Evolutionary conservation across 164 flowering plant species (phyloP).

Genomic region (Vitis riparia): DNA sequence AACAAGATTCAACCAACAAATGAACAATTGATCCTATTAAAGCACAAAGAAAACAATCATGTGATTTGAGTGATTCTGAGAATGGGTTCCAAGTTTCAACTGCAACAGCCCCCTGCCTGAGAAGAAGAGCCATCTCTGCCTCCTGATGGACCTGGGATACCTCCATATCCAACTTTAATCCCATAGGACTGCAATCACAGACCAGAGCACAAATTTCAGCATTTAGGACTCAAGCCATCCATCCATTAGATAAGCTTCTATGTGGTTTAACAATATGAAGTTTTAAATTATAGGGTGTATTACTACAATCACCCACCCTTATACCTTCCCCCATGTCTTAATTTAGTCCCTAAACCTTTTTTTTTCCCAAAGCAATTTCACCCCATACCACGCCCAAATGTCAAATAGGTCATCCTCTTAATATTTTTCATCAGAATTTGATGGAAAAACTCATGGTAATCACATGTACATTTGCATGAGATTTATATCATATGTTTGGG

Average conservation of each 20-base stretch:
- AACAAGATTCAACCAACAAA: not conserved
- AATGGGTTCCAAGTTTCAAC: slow-evolving; percentile 31
- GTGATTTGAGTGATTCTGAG: not conserved
- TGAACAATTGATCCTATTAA: not conserved
- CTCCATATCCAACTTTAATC: slow-evolving; percentile 89
- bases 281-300: too few relatives aligned
- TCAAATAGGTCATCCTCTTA: too few relatives aligned
- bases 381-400: too few relatives aligned
- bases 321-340: too few relatives aligned
- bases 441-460: too few relatives aligned
- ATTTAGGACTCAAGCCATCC: not conserved
- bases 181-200: slow-evolving; percentile 65
- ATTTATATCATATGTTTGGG: too few relatives aligned
- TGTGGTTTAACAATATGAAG: too few relatives aligned
- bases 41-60: not conserved
- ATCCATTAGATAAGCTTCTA: not conserved
- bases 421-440: too few relatives aligned
- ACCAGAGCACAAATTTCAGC: slow-evolving; percentile 1
- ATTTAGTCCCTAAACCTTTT: too few relatives aligned
- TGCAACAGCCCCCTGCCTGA: slow-evolving; percentile 87
- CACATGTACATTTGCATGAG: too few relatives aligned
- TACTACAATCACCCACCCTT: too few relatives aligned
- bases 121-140: slow-evolving; percentile 74
- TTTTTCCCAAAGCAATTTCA: too few relatives aligned
- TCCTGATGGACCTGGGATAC: slow-evolving; percentile 81